Evolutionary conservation across 345 rosid species (phyloP), one percentile per base, ranked within the genome.

Genomic region (Pistacia vera): DNA sequence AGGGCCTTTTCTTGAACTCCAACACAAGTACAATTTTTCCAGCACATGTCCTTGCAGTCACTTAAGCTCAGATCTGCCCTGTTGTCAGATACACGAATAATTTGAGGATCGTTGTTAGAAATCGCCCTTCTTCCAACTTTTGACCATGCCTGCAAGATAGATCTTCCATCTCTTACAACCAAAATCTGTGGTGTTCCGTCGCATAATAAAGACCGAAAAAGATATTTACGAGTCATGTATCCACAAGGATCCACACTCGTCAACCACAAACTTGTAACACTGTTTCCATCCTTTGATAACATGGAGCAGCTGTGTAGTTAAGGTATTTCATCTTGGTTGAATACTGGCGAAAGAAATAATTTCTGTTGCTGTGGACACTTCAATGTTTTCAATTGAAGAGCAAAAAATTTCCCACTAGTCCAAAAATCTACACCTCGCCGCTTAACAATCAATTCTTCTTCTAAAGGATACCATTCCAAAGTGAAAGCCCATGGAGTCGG

Each of bases 11-110:
- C 51, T 66, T 3, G 14, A 48, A 51, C 51, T 44, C 55, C 70
- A 46, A 66, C 25, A 46, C 55, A 66, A 7, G 2, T n/a, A 20
- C 70, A 66, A 33, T 66, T 46, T 20, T 66, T 66, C 70, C 70
- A 66, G 55, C 55, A 66, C 17, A 66, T n/a, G 52, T 66, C 70
- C 70, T 66, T 18, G 70, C 70, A 66, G 25, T 66, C 70, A 67
- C 70, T 48, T 8, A 46, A 20, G 17, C 56, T 67, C 11, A 67
- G 2, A 44, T 8, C n/a, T 11, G 10, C 25, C 25, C 25, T 25
- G 25, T 25, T 25, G 25, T 25, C 25, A 25, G 1, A 25, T 25
- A 25, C 25, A 25, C 25, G 25, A 25, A 25, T 25, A 25, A 25
- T 25, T 25, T 25, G 25, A 25, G 25, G 25, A 25, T 25, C 25